Conservation (phyloP, 768 basidiomycete genomes). For the Lactarius sp. region DNA sequence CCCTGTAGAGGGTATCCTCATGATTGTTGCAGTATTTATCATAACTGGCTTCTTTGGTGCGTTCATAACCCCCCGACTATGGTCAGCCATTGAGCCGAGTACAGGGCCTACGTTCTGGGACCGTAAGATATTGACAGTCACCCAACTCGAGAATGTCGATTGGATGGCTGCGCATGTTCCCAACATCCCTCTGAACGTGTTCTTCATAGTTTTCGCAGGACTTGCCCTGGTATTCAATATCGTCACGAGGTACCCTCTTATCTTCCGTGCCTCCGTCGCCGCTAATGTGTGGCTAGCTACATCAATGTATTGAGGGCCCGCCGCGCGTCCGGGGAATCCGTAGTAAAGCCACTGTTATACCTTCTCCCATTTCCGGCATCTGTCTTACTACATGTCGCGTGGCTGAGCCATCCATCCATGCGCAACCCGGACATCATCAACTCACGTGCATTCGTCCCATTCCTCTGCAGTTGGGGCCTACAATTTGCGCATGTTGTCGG, state of each 20-base stretch:
- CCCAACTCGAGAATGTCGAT: slow-evolving; percentile 49
- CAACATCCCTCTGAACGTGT: slow-evolving; percentile 73
- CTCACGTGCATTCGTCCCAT: slow-evolving; percentile 77
- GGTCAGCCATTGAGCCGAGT: not conserved
- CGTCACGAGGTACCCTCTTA: slow-evolving; percentile 47
- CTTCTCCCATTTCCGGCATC: slow-evolving; percentile 79
- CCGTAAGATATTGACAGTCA: slow-evolving; percentile 54
- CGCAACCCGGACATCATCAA: slow-evolving; percentile 64
- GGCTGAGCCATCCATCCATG: slow-evolving; percentile 69
- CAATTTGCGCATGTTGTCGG: slow-evolving; percentile 90
- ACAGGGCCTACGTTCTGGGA: slow-evolving; percentile 82
- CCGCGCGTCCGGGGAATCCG: slow-evolving; percentile 38
- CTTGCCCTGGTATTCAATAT: slow-evolving; percentile 78
- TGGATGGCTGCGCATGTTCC: slow-evolving; percentile 47
- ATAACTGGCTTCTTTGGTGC: slow-evolving; percentile 75
- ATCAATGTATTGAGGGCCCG: slow-evolving; percentile 70
- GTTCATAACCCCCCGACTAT: not conserved
- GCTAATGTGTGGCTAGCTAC: slow-evolving; percentile 47
- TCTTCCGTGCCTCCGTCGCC: not conserved
- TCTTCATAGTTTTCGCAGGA: slow-evolving; percentile 79
- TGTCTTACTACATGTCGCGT: slow-evolving; percentile 65
- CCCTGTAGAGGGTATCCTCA: slow-evolving; percentile 92
- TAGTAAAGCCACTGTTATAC: slow-evolving; percentile 55
- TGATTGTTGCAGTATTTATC: slow-evolving; percentile 72
- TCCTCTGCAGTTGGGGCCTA: slow-evolving; percentile 89